Evolutionary conservation across 2,329 filamentous ascomycete genomes (phyloP).

Genomic region (Elsinoe batatas): DNA sequence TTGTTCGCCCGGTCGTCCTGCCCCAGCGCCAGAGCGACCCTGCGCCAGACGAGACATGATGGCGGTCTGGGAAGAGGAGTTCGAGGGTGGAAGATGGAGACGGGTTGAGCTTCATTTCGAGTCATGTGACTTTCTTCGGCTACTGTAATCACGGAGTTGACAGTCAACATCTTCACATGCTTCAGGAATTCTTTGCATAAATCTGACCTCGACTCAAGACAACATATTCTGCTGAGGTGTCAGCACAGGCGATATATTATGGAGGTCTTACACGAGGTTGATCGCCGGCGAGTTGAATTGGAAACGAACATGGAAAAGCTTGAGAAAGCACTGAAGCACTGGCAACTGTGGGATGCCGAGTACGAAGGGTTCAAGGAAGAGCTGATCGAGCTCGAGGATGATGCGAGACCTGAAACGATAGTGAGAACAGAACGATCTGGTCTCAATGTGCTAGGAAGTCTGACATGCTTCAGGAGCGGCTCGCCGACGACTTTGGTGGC

Average conservation of each 20-base stretch:
- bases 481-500: constrained; percentile 52
- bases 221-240: too few species aligned
- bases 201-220: too few species aligned
- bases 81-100: background rate
- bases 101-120: background rate
- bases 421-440: constrained; percentile 21
- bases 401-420: constrained; percentile 45
- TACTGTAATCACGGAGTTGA: too few species aligned
- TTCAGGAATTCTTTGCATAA: too few species aligned
- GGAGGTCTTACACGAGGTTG: background rate
- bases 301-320: constrained; percentile 68
- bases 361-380: constrained; percentile 86
- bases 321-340: constrained; percentile 67
- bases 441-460: background rate
- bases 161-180: too few species aligned
- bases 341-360: constrained; percentile 84
- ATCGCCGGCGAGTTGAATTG: constrained; percentile 55
- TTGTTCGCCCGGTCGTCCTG: constrained; percentile 19
- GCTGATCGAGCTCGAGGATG: constrained; percentile 47
- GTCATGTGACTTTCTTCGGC: background rate
- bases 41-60: constrained; percentile 27
- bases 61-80: constrained; percentile 15
- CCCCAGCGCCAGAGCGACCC: constrained; percentile 20
- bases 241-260: background rate
- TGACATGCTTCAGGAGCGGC: constrained; percentile 23